Base-by-base conservation (phyloP, 192 early-diverging fungal species). In the Coemansia sp. region DNA sequence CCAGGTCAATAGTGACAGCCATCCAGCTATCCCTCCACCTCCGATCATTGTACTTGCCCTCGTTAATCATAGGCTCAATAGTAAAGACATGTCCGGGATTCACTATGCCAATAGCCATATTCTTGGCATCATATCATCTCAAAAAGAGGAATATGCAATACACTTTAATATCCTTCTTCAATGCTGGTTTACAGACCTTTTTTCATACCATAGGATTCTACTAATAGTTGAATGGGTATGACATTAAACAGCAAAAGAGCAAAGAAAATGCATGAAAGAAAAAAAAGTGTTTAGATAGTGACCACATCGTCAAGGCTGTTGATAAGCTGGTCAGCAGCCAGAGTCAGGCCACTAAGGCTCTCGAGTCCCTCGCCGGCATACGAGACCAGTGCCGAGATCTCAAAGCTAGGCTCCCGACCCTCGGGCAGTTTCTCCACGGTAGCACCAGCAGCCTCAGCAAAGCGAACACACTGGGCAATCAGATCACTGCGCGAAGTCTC, bases 11-110 rank as follows among this genome's bases (percentile, higher is more conserved):
- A 7, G 97, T 99, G 3, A 90, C 91, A 0, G 86, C 88, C 6
- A 94, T 99, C 96, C 95, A 98, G 67, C 83, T 74, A 60, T 93
- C 91, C 14, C 86, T 82, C 91, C 90, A 92, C 33, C 85, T 86
- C 69, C 86, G 82, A 59, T 93, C 89, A 38, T 82, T 62, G 79
- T 79, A 88, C 21, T n/a, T 43, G 53, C 95, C 95, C 62, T 93
- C 93, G 64, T 90, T 92, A 81, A 99, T 98, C 95, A 98, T 98
- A n/a, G 95, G 97, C 78, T 99, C 97, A 59, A 99, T 99, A 11
- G 97, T 99, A 68, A 99, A 99, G 43, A 88, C 85, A 66, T 98
- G 94, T 23, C 97, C 97, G 21, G 91, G 83, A 80, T 96, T 96
- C 90, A 97, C 94, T 2, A 92, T 86, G 28, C 97, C 97, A 50